A percentile compares a stretch with the other conserved stretches of the same genome.
Conservation (phyloP, 2,329 filamentous ascomycete species). For the Chalara sp. region DNA sequence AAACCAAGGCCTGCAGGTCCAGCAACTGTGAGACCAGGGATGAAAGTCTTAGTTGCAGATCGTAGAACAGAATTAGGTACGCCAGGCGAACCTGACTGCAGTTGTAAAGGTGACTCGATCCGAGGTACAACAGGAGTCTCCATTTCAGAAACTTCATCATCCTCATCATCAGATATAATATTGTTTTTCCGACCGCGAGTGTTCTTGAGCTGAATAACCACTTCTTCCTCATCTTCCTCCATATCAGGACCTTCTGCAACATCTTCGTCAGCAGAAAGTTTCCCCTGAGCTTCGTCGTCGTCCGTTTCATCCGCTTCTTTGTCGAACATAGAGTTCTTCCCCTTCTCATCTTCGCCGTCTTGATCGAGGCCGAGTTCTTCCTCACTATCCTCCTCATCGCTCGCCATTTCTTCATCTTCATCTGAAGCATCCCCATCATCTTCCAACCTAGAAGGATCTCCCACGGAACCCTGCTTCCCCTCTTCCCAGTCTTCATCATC, state of each 20-base stretch:
- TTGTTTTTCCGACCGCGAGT: constrained; percentile 20
- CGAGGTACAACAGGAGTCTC: constrained; percentile 14
- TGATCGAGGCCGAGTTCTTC: constrained; percentile 37
- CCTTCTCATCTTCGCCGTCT: constrained; percentile 32
- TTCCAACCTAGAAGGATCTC: constrained; percentile 33
- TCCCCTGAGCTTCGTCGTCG: constrained; percentile 26
- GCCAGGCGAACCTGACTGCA: constrained; percentile 38
- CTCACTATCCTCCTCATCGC: constrained; percentile 27
- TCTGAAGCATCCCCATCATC: constrained; percentile 33
- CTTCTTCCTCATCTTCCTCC: constrained; percentile 24
- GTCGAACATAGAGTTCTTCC: constrained; percentile 25
- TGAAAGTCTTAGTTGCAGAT: constrained; percentile 62
- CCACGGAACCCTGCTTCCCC: constrained; percentile 32
- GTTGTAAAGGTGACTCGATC: constrained; percentile 22
- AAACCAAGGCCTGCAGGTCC: constrained; percentile 63
- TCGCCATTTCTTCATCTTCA: constrained; percentile 14
- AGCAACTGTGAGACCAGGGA: constrained; percentile 58
- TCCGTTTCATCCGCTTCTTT: constrained; percentile 32
- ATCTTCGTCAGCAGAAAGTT: constrained; percentile 25
- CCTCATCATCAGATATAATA: constrained; percentile 33
- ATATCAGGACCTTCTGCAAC: constrained; percentile 18
- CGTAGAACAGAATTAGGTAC: constrained; percentile 59
- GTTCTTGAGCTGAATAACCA: constrained; percentile 6
- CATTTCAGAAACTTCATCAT: constrained; percentile 29
- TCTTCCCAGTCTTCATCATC: constrained; percentile 49